A percentile compares a stretch with the other conserved stretches of the same genome.
phyloP scores from a whole-genome alignment of 441 rosid genomes.

The Gossypium davidsonii region DNA sequence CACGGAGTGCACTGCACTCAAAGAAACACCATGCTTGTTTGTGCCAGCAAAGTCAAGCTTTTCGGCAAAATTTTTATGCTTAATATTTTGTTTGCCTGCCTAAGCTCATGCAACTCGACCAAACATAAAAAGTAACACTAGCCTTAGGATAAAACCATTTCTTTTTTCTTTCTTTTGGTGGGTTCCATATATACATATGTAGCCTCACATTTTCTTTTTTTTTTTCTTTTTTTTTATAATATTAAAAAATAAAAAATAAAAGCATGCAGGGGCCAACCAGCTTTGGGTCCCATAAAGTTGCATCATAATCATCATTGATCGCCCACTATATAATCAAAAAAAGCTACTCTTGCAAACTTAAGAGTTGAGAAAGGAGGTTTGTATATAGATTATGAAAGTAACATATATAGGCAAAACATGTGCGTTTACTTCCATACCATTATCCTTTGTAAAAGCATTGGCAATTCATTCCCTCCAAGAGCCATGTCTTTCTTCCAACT shows the following conservation, averaged over 20 bases:
- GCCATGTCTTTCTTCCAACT: conserved; percentile 27
- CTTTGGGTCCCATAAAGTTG: conserved; percentile 29
- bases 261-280: not conserved
- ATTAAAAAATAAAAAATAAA: not conserved
- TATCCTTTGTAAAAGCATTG: conserved; percentile 23
- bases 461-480: conserved; percentile 34
- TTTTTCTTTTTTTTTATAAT: not conserved
- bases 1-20: conserved; percentile 77
- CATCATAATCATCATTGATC: conserved; percentile 20
- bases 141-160: not conserved
- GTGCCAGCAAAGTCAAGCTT: conserved; percentile 30
- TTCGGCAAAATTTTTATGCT: not conserved
- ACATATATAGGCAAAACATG: conserved; percentile 23
- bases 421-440: conserved; percentile 28
- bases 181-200: conserved; percentile 22
- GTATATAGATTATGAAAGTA: not conserved
- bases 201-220: conserved; percentile 20
- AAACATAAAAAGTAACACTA: not conserved
- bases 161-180: conserved; percentile 12
- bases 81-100: not conserved
- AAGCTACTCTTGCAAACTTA: conserved; percentile 1
- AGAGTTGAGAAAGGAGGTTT: conserved; percentile 5
- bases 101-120: conserved; percentile 29
- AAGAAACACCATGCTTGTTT: conserved; percentile 46
- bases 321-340: not conserved